phyloP scores from a whole-genome alignment of 768 basidiomycete species.

The Boletus rufocinnamomeus region DNA sequence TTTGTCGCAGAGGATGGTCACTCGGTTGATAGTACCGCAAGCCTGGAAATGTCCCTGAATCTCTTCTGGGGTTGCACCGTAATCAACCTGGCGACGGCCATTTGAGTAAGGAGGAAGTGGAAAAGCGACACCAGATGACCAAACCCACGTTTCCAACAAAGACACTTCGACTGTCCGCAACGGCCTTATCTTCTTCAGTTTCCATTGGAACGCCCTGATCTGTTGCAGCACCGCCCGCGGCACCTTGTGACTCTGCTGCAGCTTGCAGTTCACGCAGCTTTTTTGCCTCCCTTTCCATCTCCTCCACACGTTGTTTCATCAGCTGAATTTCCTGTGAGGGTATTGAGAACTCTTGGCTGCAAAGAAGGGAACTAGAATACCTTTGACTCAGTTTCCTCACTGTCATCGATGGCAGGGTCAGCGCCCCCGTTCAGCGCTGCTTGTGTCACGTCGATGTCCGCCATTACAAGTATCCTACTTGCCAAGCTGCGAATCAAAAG shows the following conservation, averaged over 20 bases:
- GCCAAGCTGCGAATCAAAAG: constrained; percentile 22
- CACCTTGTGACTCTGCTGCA: constrained; percentile 61
- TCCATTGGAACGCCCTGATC: constrained; percentile 58
- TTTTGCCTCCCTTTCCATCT: constrained; percentile 91
- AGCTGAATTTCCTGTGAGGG: constrained; percentile 74
- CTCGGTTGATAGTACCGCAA: constrained; percentile 97
- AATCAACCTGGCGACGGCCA: constrained; percentile 78
- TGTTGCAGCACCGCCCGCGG: constrained; percentile 46
- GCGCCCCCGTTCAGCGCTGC: constrained; percentile 35
- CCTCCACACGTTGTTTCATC: constrained; percentile 90
- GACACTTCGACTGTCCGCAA: constrained; percentile 83
- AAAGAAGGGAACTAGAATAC: constrained; percentile 32
- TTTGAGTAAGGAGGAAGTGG: constrained; percentile 13
- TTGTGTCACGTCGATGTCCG: constrained; percentile 52
- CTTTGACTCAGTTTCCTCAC: constrained; percentile 65
- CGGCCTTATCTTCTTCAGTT: constrained; percentile 81
- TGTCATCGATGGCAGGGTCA: constrained; percentile 49
- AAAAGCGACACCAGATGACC: constrained; percentile 7
- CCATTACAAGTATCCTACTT: constrained; percentile 40
- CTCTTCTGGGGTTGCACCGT: constrained; percentile 95
- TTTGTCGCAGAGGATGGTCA: constrained; percentile 99
- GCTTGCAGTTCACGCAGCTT: constrained; percentile 87
- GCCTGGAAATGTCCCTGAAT: constrained; percentile 97
- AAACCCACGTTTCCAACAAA: constrained; percentile 94
- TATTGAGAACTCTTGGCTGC: constrained; percentile 16